A percentile compares a stretch with the other conserved stretches of the same genome.
Conservation (phyloP, 2,329 filamentous ascomycete species). For the Sclerotinia glacialis region DNA sequence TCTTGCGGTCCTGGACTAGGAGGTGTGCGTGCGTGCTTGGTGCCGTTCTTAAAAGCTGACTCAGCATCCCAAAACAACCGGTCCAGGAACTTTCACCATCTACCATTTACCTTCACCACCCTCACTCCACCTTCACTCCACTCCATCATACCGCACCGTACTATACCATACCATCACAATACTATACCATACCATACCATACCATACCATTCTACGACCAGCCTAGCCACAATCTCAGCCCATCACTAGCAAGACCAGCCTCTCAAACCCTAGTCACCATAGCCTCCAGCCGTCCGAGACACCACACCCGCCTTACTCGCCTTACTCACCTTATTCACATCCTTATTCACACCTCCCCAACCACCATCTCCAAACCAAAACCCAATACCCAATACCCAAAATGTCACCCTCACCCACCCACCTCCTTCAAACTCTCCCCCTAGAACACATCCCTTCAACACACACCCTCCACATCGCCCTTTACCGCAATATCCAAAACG, state of each 20-base stretch:
- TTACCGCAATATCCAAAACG: conserved; percentile 75
- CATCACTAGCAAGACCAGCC: neutral
- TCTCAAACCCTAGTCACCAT: neutral
- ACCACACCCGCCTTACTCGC: neutral
- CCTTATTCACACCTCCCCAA: neutral
- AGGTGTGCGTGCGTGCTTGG: no score
- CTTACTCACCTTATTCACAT: neutral
- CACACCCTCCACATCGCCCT: conserved; percentile 70
- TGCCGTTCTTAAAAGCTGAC: neutral
- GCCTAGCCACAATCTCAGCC: neutral
- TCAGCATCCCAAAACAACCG: neutral
- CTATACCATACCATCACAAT: no score
- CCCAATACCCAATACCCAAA: conserved; percentile 45
- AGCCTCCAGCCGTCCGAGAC: neutral
- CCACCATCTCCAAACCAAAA: neutral
- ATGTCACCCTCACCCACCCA: conserved; percentile 14
- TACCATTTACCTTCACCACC: no score
- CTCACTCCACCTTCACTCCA: no score
- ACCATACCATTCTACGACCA: no score
- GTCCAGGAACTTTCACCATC: no score
- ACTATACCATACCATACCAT: no score
- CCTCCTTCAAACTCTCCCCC: conserved; percentile 57
- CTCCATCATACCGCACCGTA: no score
- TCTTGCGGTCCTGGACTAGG: no score
- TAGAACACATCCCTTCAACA: conserved; percentile 71